phyloP scores from a whole-genome alignment of 306 rosid species.

The Cicer pinnatifidum region DNA sequence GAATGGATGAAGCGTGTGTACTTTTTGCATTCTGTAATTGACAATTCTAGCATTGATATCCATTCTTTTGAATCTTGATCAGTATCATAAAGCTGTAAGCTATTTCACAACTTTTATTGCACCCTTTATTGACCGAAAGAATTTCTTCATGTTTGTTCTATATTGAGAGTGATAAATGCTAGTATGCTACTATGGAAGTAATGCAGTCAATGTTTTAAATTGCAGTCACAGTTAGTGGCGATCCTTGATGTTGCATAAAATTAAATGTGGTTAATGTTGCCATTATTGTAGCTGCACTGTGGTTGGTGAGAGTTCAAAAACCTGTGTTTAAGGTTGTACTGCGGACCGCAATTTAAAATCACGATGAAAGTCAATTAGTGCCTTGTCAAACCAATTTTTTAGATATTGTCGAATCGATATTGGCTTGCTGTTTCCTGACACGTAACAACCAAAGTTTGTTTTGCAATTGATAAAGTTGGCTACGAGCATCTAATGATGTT shows the following conservation, averaged over 20 bases:
- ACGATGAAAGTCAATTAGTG: not conserved
- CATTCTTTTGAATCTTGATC: not conserved
- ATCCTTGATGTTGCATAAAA: too few relatives aligned
- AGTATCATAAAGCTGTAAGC: slow-evolving; percentile 2
- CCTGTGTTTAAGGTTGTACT: too few relatives aligned
- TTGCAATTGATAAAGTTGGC: not conserved
- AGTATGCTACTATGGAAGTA: not conserved
- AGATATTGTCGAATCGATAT: not conserved
- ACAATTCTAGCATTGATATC: not conserved
- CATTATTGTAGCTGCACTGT: too few relatives aligned
- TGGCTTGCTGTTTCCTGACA: not conserved
- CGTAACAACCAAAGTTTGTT: not conserved
- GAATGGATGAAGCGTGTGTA: not conserved
- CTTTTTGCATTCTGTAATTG: not conserved
- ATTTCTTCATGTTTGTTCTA: not conserved
- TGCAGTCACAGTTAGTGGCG: too few relatives aligned
- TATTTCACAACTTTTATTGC: slow-evolving; percentile 18
- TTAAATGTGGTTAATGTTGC: too few relatives aligned
- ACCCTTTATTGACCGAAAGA: not conserved
- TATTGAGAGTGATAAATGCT: slow-evolving; percentile 6
- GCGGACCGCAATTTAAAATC: too few relatives aligned
- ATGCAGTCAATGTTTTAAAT: not conserved
- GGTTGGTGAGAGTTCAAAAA: too few relatives aligned
- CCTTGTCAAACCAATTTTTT: slow-evolving; percentile 4
- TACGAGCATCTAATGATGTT: not conserved